Conservation (phyloP, 2,329 filamentous ascomycete genomes). For the Aspergillus tanneri region DNA sequence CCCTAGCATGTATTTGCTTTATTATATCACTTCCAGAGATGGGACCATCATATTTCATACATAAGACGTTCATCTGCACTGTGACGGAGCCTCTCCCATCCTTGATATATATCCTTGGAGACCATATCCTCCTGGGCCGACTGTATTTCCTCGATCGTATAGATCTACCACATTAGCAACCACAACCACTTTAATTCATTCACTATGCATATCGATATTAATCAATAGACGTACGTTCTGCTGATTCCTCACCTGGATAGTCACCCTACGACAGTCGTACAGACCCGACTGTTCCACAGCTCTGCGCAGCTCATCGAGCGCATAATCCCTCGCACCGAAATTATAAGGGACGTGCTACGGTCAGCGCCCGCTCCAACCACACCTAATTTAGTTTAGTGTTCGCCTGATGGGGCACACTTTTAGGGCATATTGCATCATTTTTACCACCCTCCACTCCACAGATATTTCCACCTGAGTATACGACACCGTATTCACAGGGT, state of each 20-base stretch:
- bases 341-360: too few relatives aligned
- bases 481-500: too few relatives aligned
- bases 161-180: not conserved
- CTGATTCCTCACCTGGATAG: conserved; percentile 2
- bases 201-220: too few relatives aligned
- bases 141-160: not conserved
- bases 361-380: too few relatives aligned
- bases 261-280: not conserved
- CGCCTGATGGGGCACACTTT: too few relatives aligned
- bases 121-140: not conserved
- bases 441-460: too few relatives aligned
- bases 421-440: too few relatives aligned
- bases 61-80: not conserved
- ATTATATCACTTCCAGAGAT: not conserved
- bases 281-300: not conserved
- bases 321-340: not conserved
- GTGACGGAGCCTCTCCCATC: not conserved
- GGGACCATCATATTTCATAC: not conserved
- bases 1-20: too few relatives aligned
- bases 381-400: too few relatives aligned
- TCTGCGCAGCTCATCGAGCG: conserved; percentile 2
- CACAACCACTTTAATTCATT: too few relatives aligned
- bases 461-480: too few relatives aligned
- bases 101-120: not conserved
- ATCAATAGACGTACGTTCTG: conserved; percentile 11